A percentile compares a stretch with the other conserved stretches of the same genome.
Conservation (phyloP, 1,284 basidiomycete genomes). For the Rhodotorula sp. region DNA sequence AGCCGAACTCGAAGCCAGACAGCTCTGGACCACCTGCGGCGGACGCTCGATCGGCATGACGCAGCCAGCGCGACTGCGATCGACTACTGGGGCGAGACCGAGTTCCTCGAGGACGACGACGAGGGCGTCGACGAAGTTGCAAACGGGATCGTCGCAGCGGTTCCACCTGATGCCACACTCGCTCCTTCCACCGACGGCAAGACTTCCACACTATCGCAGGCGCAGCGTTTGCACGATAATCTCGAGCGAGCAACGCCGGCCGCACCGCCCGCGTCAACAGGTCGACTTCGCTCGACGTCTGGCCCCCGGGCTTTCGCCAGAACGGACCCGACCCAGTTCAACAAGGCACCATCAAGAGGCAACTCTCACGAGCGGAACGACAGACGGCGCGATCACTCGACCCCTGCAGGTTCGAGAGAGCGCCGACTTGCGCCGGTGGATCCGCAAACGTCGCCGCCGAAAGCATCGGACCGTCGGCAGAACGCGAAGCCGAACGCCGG, state of each 20-base stretch:
- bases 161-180: too few relatives aligned
- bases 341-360: too few relatives aligned
- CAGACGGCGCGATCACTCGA: neutral
- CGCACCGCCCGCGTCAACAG: neutral
- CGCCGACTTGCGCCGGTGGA: constrained; percentile 1
- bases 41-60: constrained; percentile 19
- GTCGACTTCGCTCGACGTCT: neutral
- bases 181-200: neutral
- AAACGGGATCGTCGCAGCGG: neutral
- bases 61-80: constrained; percentile 10
- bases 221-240: neutral
- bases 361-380: too few relatives aligned
- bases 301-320: constrained; percentile 29
- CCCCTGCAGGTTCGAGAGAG: too few relatives aligned
- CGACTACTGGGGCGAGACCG: constrained; percentile 33
- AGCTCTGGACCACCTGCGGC: constrained; percentile 3
- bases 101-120: constrained; percentile 16
- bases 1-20: neutral
- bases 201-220: neutral
- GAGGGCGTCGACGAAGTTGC: neutral
- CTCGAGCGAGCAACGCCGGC: neutral
- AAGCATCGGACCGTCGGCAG: too few relatives aligned
- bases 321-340: constrained; percentile 19
- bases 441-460: neutral
- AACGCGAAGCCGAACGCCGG: too few relatives aligned